Conservation (phyloP, 139 green algal species). For the Closterium sp. region DNA sequence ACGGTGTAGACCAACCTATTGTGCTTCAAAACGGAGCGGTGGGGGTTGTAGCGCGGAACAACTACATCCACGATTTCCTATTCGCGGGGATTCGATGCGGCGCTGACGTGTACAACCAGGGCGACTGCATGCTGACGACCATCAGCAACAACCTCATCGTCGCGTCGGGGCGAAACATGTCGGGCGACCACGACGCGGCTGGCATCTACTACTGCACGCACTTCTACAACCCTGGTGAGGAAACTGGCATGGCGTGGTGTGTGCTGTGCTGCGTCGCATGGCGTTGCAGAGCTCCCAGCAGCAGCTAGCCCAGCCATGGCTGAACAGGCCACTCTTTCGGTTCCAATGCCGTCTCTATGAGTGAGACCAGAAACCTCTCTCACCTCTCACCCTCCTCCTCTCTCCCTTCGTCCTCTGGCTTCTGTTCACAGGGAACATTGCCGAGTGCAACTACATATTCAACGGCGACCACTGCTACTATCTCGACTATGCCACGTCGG, state of each 20-base stretch:
- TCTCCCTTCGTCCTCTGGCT: background rate
- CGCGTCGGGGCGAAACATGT: background rate
- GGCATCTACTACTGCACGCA: conserved; percentile 23
- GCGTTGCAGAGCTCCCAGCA: too few relatives aligned
- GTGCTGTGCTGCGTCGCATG: background rate
- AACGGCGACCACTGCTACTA: conserved; percentile 27
- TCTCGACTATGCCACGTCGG: conserved; percentile 12
- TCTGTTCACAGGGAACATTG: conserved; percentile 9
- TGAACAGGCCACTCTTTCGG: too few relatives aligned
- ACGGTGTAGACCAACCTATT: background rate
- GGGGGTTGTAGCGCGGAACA: conserved; percentile 19
- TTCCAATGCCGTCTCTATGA: too few relatives aligned
- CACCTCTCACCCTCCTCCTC: background rate
- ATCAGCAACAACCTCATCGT: conserved; percentile 15
- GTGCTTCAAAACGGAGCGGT: conserved; percentile 10
- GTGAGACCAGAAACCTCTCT: background rate
- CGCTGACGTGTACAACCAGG: background rate
- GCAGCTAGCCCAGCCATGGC: too few relatives aligned
- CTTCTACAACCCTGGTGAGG: conserved; percentile 24
- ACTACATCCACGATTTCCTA: conserved; percentile 33
- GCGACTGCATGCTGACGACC: conserved; percentile 16
- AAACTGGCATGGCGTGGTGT: background rate
- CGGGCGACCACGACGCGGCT: background rate
- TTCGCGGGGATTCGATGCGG: conserved; percentile 6
- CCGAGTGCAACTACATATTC: conserved; percentile 28